A percentile compares a stretch with the other conserved stretches of the same genome.
These are phyloP conservation scores for Davidsoniella eucalypti DNA, from an alignment of 2,329 filamentous ascomycete genomes.

Conservation along the genomic window DNA sequence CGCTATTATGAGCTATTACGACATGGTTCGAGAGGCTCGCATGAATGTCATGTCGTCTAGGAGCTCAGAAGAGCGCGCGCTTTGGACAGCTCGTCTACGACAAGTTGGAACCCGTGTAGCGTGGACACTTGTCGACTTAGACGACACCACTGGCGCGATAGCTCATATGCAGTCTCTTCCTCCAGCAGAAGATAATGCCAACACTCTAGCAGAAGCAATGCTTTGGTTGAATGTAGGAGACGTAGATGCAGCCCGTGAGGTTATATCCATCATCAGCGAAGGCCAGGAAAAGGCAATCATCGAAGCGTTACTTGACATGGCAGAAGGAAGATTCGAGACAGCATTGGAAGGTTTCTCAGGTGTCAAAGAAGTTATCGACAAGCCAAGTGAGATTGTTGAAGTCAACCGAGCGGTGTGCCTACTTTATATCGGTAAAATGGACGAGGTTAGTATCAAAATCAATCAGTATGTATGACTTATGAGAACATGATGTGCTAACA, in stretches of 20 bases:
- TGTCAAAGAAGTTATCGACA: slow-evolving; percentile 15
- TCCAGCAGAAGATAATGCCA: slow-evolving; percentile 23
- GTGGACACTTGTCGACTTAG: slow-evolving; percentile 64
- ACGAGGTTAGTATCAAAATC: slow-evolving; percentile 35
- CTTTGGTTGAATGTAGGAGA: slow-evolving; percentile 70
- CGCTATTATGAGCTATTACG: slow-evolving; percentile 80
- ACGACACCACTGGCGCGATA: slow-evolving; percentile 65
- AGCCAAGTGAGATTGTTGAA: slow-evolving; percentile 49
- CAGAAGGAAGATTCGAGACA: slow-evolving; percentile 52
- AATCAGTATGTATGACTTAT: not conserved
- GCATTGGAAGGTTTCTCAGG: slow-evolving; percentile 19
- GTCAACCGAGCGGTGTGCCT: slow-evolving; percentile 77
- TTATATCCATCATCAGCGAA: slow-evolving; percentile 24
- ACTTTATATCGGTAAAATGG: slow-evolving; percentile 63
- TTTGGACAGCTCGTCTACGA: slow-evolving; percentile 56
- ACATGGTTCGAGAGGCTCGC: slow-evolving; percentile 65
- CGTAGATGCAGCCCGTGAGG: slow-evolving; percentile 44
- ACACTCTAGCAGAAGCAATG: slow-evolving; percentile 40
- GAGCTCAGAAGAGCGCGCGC: slow-evolving; percentile 35
- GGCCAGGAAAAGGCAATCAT: slow-evolving; percentile 34
- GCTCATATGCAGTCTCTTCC: slow-evolving; percentile 51
- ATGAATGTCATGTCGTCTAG: slow-evolving; percentile 32
- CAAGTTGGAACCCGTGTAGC: slow-evolving; percentile 59
- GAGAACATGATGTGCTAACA: not conserved
- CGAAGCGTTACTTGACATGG: slow-evolving; percentile 57